These are phyloP conservation scores for Neurospora cerealis DNA, from an alignment of 495 filamentous ascomycete species.

Conservation along the genomic window DNA sequence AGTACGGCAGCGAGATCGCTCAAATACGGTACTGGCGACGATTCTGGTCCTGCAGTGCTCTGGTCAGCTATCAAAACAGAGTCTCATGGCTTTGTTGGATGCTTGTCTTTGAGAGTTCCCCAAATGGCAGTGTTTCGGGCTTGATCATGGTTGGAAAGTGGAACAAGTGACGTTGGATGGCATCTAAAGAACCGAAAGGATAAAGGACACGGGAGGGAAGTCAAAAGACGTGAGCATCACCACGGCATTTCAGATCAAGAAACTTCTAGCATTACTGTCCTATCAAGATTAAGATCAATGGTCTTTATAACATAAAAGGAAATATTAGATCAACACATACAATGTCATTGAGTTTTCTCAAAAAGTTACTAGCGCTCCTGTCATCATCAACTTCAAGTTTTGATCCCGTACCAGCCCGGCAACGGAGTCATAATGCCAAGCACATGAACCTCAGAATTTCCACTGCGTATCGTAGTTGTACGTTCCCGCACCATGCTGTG, in stretches of 20 bases:
- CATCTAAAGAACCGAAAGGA: too few relatives aligned
- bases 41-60: background rate
- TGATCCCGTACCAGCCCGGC: too few relatives aligned
- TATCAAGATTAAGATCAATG: background rate
- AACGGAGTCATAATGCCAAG: too few relatives aligned
- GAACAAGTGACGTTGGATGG: too few relatives aligned
- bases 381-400: too few relatives aligned
- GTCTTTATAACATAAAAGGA: background rate
- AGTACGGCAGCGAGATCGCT: background rate
- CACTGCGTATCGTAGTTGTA: too few relatives aligned
- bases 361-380: too few relatives aligned
- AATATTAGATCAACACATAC: too few relatives aligned
- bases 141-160: too few relatives aligned
- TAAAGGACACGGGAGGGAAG: background rate
- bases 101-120: background rate
- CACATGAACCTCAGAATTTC: too few relatives aligned
- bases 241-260: background rate
- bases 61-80: background rate
- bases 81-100: background rate
- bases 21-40: background rate
- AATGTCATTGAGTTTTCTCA: too few relatives aligned
- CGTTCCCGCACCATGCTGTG: too few relatives aligned
- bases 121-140: background rate
- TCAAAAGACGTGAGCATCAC: background rate
- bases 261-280: background rate